Conservation (phyloP, 2,329 filamentous ascomycete genomes). For the Aspergillus aculeatinus region DNA sequence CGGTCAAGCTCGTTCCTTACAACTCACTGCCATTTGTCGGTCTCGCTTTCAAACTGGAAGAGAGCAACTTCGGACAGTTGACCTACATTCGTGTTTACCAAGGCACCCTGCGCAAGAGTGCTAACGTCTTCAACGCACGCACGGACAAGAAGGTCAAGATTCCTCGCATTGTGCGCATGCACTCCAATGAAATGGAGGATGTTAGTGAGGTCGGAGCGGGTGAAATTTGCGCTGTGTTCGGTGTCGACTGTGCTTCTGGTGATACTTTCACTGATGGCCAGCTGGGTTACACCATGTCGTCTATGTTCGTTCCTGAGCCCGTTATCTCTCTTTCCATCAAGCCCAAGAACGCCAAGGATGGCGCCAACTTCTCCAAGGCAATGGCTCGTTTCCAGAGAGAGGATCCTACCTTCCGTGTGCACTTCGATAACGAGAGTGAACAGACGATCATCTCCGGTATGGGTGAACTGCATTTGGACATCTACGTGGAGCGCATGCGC, state of each 20-base stretch:
- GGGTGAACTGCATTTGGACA: constrained; percentile 95
- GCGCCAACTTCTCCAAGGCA: constrained; percentile 93
- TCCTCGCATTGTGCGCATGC: constrained; percentile 97
- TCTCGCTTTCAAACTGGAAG: constrained; percentile 96
- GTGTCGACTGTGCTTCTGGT: constrained; percentile 94
- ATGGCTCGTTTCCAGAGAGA: constrained; percentile 99
- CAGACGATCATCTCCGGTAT: constrained; percentile 98
- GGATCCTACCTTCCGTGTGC: constrained; percentile 94
- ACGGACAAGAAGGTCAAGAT: constrained; percentile 96
- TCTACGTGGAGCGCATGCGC: constrained; percentile 95
- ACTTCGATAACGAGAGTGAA: constrained; percentile 86
- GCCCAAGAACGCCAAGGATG: constrained; percentile 89
- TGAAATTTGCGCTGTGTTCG: constrained; percentile 98
- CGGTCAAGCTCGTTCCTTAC: constrained; percentile 87
- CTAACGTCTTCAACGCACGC: constrained; percentile 89
- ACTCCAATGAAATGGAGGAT: constrained; percentile 99
- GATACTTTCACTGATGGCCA: constrained; percentile 96
- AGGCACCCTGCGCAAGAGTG: constrained; percentile 81
- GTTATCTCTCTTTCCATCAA: constrained; percentile 98
- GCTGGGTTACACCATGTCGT: constrained; percentile 91
- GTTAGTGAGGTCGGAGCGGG: constrained; percentile 88
- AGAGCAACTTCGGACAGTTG: constrained; percentile 96
- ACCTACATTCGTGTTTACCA: constrained; percentile 99
- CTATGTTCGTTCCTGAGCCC: constrained; percentile 94
- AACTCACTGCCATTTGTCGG: constrained; percentile 92